Conservation (phyloP, 1,284 basidiomycete genomes). For the Tilletia indica region DNA sequence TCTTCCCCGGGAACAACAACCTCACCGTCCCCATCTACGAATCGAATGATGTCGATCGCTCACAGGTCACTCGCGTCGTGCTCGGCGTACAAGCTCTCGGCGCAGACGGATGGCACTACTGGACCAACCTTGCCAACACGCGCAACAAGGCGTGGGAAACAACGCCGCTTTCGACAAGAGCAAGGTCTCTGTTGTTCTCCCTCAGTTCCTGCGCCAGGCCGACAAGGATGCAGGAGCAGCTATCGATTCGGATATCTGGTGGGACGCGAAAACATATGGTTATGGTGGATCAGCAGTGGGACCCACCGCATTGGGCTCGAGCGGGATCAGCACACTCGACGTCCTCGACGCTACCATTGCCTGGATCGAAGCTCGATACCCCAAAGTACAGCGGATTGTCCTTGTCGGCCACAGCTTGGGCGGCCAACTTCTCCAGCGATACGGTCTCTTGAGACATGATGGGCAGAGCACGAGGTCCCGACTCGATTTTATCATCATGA, state of each 20-base stretch:
- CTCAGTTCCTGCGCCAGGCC: conserved; percentile 1
- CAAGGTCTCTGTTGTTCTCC: not conserved
- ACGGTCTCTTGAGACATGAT: not conserved
- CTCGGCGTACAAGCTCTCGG: not conserved
- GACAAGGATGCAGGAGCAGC: conserved; percentile 16
- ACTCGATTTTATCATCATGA: not conserved
- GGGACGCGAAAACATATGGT: not conserved
- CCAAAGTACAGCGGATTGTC: conserved; percentile 17
- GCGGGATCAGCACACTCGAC: not conserved
- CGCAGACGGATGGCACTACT: conserved; percentile 14
- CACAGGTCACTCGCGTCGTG: conserved; percentile 10
- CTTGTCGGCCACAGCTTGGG: conserved; percentile 17
- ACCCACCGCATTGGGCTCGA: not conserved
- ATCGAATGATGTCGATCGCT: not conserved
- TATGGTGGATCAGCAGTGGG: not conserved
- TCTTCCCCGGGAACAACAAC: not conserved
- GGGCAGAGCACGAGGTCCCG: not conserved
- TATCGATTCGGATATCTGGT: not conserved
- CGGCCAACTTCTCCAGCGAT: conserved; percentile 12
- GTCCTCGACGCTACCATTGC: not conserved
- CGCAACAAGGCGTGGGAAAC: conserved; percentile 12
- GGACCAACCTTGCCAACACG: not conserved
- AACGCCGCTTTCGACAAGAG: conserved; percentile 18
- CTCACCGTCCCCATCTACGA: conserved; percentile 14
- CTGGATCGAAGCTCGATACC: conserved; percentile 13